phyloP scores from a whole-genome alignment of 495 filamentous ascomycete species.

The Neurospora hispaniola region DNA sequence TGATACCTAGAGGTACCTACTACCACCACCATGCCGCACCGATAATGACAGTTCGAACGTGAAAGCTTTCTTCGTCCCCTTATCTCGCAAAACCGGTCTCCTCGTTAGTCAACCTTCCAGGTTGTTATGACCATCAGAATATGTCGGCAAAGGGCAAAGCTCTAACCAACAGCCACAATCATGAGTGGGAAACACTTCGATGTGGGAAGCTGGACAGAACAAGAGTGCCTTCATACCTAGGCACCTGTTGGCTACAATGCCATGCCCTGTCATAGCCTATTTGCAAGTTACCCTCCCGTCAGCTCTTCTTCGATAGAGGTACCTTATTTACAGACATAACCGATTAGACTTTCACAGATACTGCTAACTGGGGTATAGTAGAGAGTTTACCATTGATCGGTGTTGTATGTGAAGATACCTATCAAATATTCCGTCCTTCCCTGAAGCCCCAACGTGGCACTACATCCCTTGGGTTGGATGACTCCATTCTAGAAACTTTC shows the following conservation, averaged over 20 bases:
- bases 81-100: not conserved
- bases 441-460: not conserved
- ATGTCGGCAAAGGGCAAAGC: not conserved
- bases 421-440: not conserved
- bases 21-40: not conserved
- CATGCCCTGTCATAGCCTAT: not conserved
- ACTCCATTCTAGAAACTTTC: not conserved
- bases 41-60: not conserved
- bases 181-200: not conserved
- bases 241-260: not conserved
- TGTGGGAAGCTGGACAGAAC: not conserved
- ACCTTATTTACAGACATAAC: not conserved
- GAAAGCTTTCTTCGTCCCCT: not conserved
- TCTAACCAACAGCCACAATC: not conserved
- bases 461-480: not conserved
- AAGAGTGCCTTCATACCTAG: not conserved
- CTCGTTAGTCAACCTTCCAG: not conserved
- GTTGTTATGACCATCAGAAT: not conserved
- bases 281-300: not conserved
- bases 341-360: not conserved
- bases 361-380: not conserved
- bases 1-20: not conserved
- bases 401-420: not conserved
- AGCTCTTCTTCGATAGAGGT: not conserved
- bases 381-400: not conserved